Evolutionary conservation across 108 stramenopile genomes (phyloP), one percentile per base, ranked within the genome.

Genomic region (Mediolabrus comicus): DNA sequence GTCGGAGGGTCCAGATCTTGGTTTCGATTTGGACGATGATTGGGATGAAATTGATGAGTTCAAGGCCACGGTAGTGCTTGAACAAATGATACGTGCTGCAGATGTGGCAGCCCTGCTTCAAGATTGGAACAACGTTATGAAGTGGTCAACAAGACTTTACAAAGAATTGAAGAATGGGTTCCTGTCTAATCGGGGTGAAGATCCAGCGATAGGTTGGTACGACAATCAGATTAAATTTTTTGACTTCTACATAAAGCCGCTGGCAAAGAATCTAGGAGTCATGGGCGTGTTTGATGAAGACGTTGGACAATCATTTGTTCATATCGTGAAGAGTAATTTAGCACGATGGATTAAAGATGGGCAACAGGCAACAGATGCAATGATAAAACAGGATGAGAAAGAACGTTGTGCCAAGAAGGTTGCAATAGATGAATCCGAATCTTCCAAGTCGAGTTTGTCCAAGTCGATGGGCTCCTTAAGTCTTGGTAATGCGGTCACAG

Each of bases 151-250:
- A 17, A 55, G 73, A 36, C 73, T 84, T 10, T 84, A 71, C 54
- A 79, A 79, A 49, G 84, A 84, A 57, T 38, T 81, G 32, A 59
- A 66, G 19, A 88, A 82, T 24, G 59, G 74, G 3, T 79, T 63
- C 57, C 70, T 65, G 17, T 55, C 62, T 12, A 66, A 75, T n/a
- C 77, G 88, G 8, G 92, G 90, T 28, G 78, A 72, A 0, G 86
- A 91, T 81, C 89, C 89, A 6, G 59, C 69, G 25, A 33, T 56
- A 13, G 81, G 77, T 10, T 94, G 92, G 92, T 89, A 78, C 75
- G 76, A 86, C 17, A 87, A 87, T 55, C 92, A 92, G 56, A 63
- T 74, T 63, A 80, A 70, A 88, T 91, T 94, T 52, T 75, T 94
- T 59, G 92, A 94, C 57, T 83, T 70, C 28, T 94, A 94, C 52